Evolutionary conservation across 1,139 yeast species (phyloP), one percentile per base, ranked within the genome.

Genomic region (Petasospora rhodanensis): DNA sequence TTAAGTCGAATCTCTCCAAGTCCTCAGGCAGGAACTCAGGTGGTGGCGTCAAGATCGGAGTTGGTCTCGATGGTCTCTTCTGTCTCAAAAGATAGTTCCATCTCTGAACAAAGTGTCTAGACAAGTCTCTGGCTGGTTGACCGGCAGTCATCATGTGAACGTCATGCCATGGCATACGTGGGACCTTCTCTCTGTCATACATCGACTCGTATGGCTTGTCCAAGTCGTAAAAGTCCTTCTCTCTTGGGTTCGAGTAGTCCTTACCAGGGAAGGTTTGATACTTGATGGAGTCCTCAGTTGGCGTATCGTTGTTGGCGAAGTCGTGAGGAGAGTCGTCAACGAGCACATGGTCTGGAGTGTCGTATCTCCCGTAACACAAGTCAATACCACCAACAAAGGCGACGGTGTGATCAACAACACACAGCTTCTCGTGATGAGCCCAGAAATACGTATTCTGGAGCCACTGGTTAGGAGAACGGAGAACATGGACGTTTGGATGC

Each of bases 131-230:
- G 0, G 97, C 98, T 6, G 89, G 78, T 51, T 89, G 94, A n/a
- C 99, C 99, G 8, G 89, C 76, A 3, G 94, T 79, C 62, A 87
- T 77, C 95, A 89, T 91, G 52, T 91, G 97, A 28, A 93, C 85
- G 67, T 93, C 99, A 58, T 93, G 99, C 99, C 98, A 93, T 6
- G 98, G 98, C 99, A 93, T 93, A 51, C 99, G 73, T 4, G 98
- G 97, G 12, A 76, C 72, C 15, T 60, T 60, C 20, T 73, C 66
- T 43, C 99, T 73, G 57, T 93, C 95, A 55, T 87, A 87, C 94
- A 91, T 82, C 15, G 87, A 85, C 30, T 84, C 94, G 52, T 81
- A 87, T 2, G 98, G 98, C 45, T 76, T 77, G 45, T 89, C 87
- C 39, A 93, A 67, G 2, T 71, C 79, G 51, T 56, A 73, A 55